These are phyloP conservation scores for Penicillium herquei DNA, from an alignment of 495 filamentous ascomycete genomes.

Conservation along the genomic window DNA sequence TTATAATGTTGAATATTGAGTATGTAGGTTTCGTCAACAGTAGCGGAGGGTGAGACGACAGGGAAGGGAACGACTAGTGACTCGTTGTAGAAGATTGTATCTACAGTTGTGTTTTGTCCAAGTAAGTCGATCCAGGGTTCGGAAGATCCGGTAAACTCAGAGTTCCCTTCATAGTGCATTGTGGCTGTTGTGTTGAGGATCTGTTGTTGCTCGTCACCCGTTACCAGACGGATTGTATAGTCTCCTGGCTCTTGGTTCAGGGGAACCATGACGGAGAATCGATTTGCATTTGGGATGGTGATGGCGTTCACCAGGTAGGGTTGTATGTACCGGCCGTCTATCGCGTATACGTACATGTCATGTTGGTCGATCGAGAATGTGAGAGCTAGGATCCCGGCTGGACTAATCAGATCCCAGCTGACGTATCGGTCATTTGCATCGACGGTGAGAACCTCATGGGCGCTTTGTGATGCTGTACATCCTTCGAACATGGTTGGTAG, in stretches of 20 bases:
- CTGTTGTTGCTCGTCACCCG: slow-evolving; percentile 30
- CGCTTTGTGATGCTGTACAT: slow-evolving; percentile 31
- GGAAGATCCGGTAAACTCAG: slow-evolving; percentile 16
- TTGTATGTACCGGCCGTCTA: slow-evolving; percentile 42
- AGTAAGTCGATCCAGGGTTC: slow-evolving; percentile 43
- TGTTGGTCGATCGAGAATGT: slow-evolving; percentile 43
- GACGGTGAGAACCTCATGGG: slow-evolving; percentile 27
- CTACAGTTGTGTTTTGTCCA: slow-evolving; percentile 30
- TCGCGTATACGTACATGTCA: slow-evolving; percentile 40
- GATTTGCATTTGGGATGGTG: slow-evolving; percentile 27
- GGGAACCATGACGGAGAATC: slow-evolving; percentile 40
- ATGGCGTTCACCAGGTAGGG: slow-evolving; percentile 35
- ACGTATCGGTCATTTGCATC: slow-evolving; percentile 24
- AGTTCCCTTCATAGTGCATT: slow-evolving; percentile 23
- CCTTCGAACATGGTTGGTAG: slow-evolving; percentile 27
- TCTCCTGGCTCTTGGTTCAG: slow-evolving; percentile 31
- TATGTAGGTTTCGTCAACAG: slow-evolving; percentile 39
- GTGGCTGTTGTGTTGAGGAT: slow-evolving; percentile 35
- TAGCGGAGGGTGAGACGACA: slow-evolving; percentile 30
- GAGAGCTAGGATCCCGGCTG: slow-evolving; percentile 23
- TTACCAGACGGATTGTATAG: slow-evolving; percentile 39
- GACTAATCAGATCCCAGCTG: slow-evolving; percentile 33
- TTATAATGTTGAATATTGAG: slow-evolving; percentile 36
- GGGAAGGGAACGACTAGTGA: slow-evolving; percentile 41
- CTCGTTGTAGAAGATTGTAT: slow-evolving; percentile 41